Base-by-base conservation (phyloP, 768 basidiomycete species). In the Tulasnella sp. region DNA sequence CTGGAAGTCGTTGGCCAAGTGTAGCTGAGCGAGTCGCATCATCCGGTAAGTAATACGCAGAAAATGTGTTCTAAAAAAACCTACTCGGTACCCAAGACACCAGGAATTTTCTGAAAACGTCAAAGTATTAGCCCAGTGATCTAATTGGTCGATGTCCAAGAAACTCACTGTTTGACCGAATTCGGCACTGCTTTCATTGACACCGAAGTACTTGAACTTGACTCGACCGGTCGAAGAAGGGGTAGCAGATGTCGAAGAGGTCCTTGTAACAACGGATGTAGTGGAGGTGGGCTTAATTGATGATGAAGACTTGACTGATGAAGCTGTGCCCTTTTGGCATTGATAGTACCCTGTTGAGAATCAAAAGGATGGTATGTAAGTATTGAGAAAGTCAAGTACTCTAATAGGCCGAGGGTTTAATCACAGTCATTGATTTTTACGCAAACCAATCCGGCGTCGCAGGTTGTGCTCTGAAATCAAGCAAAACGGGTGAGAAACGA, bases 151-250 rank as follows among this genome's bases (percentile, higher is more conserved):
- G 3, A 7, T 29, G 27, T 40, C 5, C 5, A 29, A 35, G 15
- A 3, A 5, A 13, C 46, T 7, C 8, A 54, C 53, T 10, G 57
- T 65, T 55, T 69, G 64, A 15, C 77, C 78, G 55, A 79, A 80
- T 62, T 80, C 78, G 40, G 76, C 77, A 56, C 76, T 74, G 48
- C 75, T 72, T 61, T 79, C 63, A 63, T 76, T 79, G 37, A 79
- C 77, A 62, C 78, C 78, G 55, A 78, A 77, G 67, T 63, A 76
- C 59, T 71, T 67, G 71, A 80, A 78, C 61, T 76, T 78, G 6
- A 31, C 37, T 40, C 5, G 29, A 31, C 40, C 25, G 9, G 49
- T 28, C 20, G 49, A 32, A n/a, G 49, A 4, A 7, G 49, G 6
- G 5, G 49, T 29, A 10, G 37, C 32, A 29, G 40, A 24, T 19